phyloP scores from a whole-genome alignment of 1,284 basidiomycete genomes.

The Tylopilus microsporus region DNA sequence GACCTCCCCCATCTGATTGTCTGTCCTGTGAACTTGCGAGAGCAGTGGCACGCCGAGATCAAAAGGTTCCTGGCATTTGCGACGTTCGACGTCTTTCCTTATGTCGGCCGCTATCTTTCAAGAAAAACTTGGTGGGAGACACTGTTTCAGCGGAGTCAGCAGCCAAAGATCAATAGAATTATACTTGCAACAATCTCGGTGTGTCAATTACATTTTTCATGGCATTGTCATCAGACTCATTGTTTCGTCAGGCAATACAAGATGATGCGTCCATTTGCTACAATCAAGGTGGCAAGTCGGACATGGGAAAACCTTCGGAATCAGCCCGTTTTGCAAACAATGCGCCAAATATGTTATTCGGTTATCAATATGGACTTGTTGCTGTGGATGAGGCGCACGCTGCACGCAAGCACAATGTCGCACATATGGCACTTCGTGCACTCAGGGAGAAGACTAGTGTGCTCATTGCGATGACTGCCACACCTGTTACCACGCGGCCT shows the following conservation, averaged over 20 bases:
- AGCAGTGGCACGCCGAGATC: background rate
- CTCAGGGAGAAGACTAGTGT: background rate
- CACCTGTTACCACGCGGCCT: background rate
- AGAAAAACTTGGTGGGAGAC: background rate
- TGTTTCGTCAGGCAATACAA: background rate
- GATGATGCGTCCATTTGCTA: background rate
- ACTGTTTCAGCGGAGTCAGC: too few relatives aligned
- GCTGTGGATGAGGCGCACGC: background rate
- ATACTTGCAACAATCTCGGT: background rate
- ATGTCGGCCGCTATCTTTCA: background rate
- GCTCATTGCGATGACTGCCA: background rate
- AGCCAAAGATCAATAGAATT: too few relatives aligned
- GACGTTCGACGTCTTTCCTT: background rate
- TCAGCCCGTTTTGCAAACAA: too few relatives aligned
- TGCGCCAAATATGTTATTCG: too few relatives aligned
- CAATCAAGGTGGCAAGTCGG: too few relatives aligned
- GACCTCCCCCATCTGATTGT: background rate
- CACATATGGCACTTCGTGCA: background rate
- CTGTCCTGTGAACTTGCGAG: background rate
- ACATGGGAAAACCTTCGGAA: too few relatives aligned
- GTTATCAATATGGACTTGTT: background rate
- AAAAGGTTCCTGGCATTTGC: background rate
- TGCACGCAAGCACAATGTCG: background rate
- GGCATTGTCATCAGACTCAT: too few relatives aligned
- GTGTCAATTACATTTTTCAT: too few relatives aligned